phyloP scores from a whole-genome alignment of 345 rosid species.

The Citrus inodora region DNA sequence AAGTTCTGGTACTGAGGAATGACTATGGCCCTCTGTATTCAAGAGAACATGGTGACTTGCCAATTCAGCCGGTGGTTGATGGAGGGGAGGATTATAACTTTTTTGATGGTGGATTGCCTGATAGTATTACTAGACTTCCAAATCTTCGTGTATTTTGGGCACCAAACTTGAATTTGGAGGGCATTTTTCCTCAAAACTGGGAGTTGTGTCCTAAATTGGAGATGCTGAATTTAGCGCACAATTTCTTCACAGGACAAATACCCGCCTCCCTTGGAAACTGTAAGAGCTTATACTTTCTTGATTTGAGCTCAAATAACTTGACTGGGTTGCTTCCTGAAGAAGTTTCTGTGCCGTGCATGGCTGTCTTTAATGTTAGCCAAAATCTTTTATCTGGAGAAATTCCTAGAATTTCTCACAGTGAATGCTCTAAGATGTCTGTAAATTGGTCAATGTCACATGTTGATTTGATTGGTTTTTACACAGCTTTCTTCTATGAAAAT shows the following conservation, averaged over 20 bases:
- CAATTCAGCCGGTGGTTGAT: slow-evolving; percentile 17
- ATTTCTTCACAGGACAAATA: slow-evolving; percentile 34
- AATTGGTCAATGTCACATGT: not conserved
- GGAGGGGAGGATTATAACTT: slow-evolving; percentile 40
- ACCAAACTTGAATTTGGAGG: slow-evolving; percentile 35
- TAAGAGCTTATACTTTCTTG: slow-evolving; percentile 39
- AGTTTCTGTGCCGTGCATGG: slow-evolving; percentile 40
- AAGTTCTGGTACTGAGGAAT: slow-evolving; percentile 37
- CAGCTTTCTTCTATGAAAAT: slow-evolving; percentile 31
- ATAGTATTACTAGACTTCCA: slow-evolving; percentile 30
- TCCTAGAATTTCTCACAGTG: slow-evolving; percentile 23
- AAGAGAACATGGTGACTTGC: slow-evolving; percentile 12
- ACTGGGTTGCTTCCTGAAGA: slow-evolving; percentile 34
- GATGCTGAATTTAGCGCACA: slow-evolving; percentile 44
- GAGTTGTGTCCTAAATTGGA: slow-evolving; percentile 27
- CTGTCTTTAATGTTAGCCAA: slow-evolving; percentile 34
- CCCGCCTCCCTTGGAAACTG: slow-evolving; percentile 28
- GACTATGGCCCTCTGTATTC: slow-evolving; percentile 32
- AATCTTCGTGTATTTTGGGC: slow-evolving; percentile 42
- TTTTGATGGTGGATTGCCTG: slow-evolving; percentile 37
- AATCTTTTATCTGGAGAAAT: slow-evolving; percentile 37
- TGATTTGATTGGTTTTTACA: slow-evolving; percentile 28
- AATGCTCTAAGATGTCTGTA: slow-evolving; percentile 22
- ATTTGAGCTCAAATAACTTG: slow-evolving; percentile 47
- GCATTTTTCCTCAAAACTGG: slow-evolving; percentile 31